Conservation (phyloP, 1,284 basidiomycete genomes). For the Fistulinella cinereoalba region DNA sequence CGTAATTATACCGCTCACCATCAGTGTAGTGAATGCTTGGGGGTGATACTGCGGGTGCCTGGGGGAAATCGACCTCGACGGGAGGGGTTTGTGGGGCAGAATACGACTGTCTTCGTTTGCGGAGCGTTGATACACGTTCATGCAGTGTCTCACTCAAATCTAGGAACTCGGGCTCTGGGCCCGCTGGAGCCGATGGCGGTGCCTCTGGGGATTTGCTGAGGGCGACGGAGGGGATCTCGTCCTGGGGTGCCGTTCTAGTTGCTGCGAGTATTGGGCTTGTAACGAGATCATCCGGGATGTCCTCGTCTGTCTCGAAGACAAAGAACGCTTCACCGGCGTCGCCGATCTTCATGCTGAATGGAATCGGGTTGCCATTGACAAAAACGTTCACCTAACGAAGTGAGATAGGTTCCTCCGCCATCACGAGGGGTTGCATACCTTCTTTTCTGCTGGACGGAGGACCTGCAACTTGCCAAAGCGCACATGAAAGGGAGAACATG, state of each 20-base stretch:
- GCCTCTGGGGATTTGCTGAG: conserved; percentile 17
- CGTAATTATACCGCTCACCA: conserved; percentile 45
- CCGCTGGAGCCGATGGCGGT: conserved; percentile 30
- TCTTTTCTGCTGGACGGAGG: conserved; percentile 91
- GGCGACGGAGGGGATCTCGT: conserved; percentile 25
- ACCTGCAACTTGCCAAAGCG: conserved; percentile 98
- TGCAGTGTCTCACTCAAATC: conserved; percentile 25
- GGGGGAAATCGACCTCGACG: conserved; percentile 19
- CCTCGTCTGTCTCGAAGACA: conserved; percentile 94
- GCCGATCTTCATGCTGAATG: conserved; percentile 98
- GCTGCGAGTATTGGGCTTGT: conserved; percentile 87
- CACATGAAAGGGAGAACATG: conserved; percentile 96
- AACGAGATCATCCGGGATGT: conserved; percentile 90
- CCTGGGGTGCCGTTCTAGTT: conserved; percentile 43
- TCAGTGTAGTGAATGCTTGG: conserved; percentile 69
- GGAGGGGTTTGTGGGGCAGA: conserved; percentile 29
- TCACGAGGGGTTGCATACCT: conserved; percentile 45
- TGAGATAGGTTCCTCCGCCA: not conserved
- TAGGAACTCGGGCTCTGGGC: conserved; percentile 33
- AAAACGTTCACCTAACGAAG: conserved; percentile 68
- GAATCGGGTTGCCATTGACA: conserved; percentile 79
- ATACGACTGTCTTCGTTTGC: conserved; percentile 25
- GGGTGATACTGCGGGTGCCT: conserved; percentile 40
- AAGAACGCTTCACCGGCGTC: conserved; percentile 99
- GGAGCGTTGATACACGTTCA: conserved; percentile 16